A percentile compares a stretch with the other conserved stretches of the same genome.
Evolutionary conservation across 257 asterid genomes (phyloP).

Genomic region (Ehretia macrophylla): DNA sequence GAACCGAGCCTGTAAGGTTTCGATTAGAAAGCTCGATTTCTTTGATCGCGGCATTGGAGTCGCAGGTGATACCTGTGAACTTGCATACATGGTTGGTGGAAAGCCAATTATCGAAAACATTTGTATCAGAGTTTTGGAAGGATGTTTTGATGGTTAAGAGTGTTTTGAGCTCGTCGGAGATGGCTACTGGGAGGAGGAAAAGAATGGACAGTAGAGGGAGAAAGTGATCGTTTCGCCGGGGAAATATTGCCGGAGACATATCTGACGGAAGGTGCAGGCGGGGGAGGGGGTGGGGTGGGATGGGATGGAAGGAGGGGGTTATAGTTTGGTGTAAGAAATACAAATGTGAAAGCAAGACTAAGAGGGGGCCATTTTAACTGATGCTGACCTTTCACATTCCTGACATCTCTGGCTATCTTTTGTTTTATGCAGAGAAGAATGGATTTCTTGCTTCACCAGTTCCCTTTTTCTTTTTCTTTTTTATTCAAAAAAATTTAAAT

Average conservation of each 20-base stretch:
- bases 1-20: conserved; percentile 45
- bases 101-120: conserved; percentile 61
- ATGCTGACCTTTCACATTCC: background rate
- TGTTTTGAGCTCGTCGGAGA: conserved; percentile 56
- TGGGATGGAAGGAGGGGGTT: too few species aligned
- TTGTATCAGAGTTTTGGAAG: conserved; percentile 34
- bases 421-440: too few species aligned
- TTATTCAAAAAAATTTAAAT: too few species aligned
- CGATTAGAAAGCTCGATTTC: conserved; percentile 62
- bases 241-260: conserved; percentile 34
- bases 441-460: too few species aligned
- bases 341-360: conserved; percentile 23
- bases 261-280: conserved; percentile 13
- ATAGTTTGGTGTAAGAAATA: conserved; percentile 11
- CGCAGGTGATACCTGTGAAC: conserved; percentile 63
- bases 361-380: conserved; percentile 23
- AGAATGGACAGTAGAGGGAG: conserved; percentile 21
- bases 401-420: too few species aligned
- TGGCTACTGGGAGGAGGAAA: conserved; percentile 32
- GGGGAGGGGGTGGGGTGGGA: too few species aligned
- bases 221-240: conserved; percentile 20
- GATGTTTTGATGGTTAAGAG: conserved; percentile 54
- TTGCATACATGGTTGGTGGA: conserved; percentile 23
- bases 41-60: conserved; percentile 31
- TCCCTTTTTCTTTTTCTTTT: too few species aligned